A percentile compares a stretch with the other conserved stretches of the same genome.
phyloP scores from a whole-genome alignment of 306 rosid genomes.

The Malus sieversii region DNA sequence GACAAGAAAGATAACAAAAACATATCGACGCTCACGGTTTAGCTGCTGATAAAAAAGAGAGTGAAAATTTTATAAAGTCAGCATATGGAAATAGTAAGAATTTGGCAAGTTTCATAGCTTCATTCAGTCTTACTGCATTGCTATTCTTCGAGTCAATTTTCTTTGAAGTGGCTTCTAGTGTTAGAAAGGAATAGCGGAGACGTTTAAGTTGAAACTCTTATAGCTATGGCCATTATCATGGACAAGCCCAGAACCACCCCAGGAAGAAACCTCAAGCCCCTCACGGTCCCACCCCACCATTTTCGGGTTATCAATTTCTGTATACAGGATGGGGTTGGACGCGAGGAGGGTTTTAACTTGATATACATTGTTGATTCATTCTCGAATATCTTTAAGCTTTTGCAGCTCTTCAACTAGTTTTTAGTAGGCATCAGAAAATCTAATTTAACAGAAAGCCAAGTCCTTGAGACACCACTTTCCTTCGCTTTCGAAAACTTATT shows the following conservation, averaged over 20 bases:
- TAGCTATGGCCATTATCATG: neutral
- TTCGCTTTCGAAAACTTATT: no score
- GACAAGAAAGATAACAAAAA: neutral
- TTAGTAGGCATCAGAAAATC: neutral
- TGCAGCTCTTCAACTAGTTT: neutral
- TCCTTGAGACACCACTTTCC: no score
- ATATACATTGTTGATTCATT: neutral
- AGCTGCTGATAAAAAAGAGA: neutral
- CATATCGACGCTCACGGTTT: constrained; percentile 2
- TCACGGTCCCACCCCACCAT: neutral
- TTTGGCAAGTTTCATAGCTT: no score
- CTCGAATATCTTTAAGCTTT: neutral
- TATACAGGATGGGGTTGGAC: neutral
- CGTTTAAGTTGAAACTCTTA: no score
- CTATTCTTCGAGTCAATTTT: no score
- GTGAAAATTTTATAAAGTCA: neutral
- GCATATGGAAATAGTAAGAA: neutral
- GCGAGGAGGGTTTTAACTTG: neutral
- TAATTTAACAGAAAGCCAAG: no score
- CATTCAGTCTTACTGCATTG: no score
- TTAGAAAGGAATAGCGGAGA: no score
- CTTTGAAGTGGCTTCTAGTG: no score
- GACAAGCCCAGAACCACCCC: neutral
- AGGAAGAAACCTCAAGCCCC: neutral
- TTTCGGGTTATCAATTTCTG: neutral